A percentile compares a stretch with the other conserved stretches of the same genome.
These are phyloP conservation scores for Trifolium pratense DNA, from an alignment of 306 rosid species.

Conservation along the genomic window DNA sequence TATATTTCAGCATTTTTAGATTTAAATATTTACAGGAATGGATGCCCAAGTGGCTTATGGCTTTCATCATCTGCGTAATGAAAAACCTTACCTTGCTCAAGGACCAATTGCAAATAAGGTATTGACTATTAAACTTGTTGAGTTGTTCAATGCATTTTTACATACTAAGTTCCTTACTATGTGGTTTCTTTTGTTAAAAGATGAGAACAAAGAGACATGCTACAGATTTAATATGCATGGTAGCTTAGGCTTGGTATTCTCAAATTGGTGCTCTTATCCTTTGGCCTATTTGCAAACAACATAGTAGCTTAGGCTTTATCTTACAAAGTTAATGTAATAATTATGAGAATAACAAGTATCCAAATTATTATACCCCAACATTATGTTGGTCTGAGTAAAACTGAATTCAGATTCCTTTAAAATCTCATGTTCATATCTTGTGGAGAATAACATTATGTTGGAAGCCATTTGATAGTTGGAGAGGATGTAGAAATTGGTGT, in stretches of 20 bases:
- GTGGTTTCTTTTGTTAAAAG: not conserved
- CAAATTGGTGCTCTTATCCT: not conserved
- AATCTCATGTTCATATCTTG: too few relatives aligned
- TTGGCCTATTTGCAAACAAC: not conserved
- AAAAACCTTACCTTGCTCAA: slow-evolving; percentile 91
- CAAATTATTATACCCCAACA: not conserved
- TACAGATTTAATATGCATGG: not conserved
- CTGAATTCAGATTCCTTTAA: too few relatives aligned
- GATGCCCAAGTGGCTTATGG: slow-evolving; percentile 99
- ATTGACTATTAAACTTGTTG: slow-evolving; percentile 2
- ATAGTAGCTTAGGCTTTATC: not conserved
- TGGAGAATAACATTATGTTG: too few relatives aligned
- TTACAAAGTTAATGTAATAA: not conserved
- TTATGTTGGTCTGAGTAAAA: not conserved
- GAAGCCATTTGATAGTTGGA: too few relatives aligned
- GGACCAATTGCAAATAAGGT: slow-evolving; percentile 98
- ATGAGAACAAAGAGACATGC: not conserved
- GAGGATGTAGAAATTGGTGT: too few relatives aligned
- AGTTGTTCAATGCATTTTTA: slow-evolving; percentile 1
- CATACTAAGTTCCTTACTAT: not conserved
- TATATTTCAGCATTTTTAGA: not conserved
- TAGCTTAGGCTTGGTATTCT: not conserved
- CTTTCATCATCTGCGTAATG: slow-evolving; percentile 89
- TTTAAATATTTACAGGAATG: slow-evolving; percentile 69
- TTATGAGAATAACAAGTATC: not conserved